Conservation (phyloP, 2,329 filamentous ascomycete genomes). For the Setomelanomma holmii region DNA sequence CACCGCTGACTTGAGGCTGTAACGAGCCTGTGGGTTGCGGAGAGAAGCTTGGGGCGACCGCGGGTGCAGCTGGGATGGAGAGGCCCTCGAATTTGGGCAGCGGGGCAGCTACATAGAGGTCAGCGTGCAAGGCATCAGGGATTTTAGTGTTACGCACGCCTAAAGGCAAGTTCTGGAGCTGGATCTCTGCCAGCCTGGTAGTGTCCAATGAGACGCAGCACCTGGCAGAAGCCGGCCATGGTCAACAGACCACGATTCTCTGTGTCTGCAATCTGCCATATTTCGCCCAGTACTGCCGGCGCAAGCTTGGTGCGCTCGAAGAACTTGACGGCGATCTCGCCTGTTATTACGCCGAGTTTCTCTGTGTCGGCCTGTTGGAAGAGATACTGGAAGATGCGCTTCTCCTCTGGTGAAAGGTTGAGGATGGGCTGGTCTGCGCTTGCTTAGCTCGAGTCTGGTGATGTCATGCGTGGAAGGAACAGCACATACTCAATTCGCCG, state of each 20-base stretch:
- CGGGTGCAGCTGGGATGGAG: conserved; percentile 56
- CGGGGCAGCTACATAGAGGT: conserved; percentile 67
- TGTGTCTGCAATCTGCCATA: conserved; percentile 98
- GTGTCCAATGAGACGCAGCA: conserved; percentile 92
- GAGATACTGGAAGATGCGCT: conserved; percentile 89
- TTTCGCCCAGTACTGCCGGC: conserved; percentile 86
- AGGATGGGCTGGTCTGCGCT: conserved; percentile 63
- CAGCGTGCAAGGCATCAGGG: conserved; percentile 19
- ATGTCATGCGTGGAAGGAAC: neutral
- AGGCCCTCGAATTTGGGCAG: conserved; percentile 91
- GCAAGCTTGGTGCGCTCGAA: conserved; percentile 95
- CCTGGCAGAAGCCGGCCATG: conserved; percentile 89
- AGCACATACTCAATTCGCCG: conserved; percentile 45
- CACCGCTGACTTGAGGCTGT: conserved; percentile 49
- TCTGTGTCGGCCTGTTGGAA: conserved; percentile 94
- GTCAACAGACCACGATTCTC: conserved; percentile 96
- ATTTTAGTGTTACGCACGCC: conserved; percentile 59
- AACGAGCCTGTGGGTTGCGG: conserved; percentile 46
- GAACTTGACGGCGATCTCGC: conserved; percentile 95
- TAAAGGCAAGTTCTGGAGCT: conserved; percentile 79
- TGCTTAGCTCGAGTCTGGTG: conserved; percentile 24
- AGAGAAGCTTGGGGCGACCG: conserved; percentile 57
- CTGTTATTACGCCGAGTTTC: conserved; percentile 89
- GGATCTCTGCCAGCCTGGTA: conserved; percentile 88
- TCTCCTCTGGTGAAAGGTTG: conserved; percentile 90